Evolutionary conservation across 306 rosid species (phyloP), one percentile per base, ranked within the genome.

Genomic region (Adenanthera pavonina): DNA sequence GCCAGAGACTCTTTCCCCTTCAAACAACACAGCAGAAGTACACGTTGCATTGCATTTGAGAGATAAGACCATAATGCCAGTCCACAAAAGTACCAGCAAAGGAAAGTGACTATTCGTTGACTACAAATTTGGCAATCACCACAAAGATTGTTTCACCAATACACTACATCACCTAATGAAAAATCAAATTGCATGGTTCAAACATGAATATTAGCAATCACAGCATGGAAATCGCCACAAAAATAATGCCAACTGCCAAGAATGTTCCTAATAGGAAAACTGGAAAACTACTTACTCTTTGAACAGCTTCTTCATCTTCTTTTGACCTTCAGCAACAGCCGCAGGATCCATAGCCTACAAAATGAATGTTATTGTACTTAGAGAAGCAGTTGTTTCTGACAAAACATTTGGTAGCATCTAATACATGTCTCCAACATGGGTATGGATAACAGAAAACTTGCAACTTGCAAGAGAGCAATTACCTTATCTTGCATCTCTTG

Each of bases 401-500:
- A 40, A 20, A 59, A 59, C 36, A 53, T n/a, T 38, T 10, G 25
- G 43, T n/a, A 12, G 49, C 51, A 54, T 25, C 43, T 46, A 20
- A 7, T 38, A 56, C 30, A 38, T 11, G 38, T 59, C 51, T 43
- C 43, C 69, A 43, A 30, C 16, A 75, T 2, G 47, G 7, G 51
- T 51, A 52, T 4, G 17, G 35, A 52, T 73, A 53, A 56, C 54
- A 17, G 67, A 19, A 74, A 15, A 56, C 14, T 12, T 40, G 20
- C 19, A 74, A 16, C 38, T 11, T n/a, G 34, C 9, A n/a, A 7
- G 46, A 15, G 15, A 34, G 1, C 20, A 53, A 53, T 81, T 92
- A 95, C 99, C 94, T 84, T 81, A 30, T 87, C 86, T 2, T 88
- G 75, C 86, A 95, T 88, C 81, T 84, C 59, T 43, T 84, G 77